Evolutionary conservation across 2,329 filamentous ascomycete genomes (phyloP).

Genomic region (Aspergillus sp.): DNA sequence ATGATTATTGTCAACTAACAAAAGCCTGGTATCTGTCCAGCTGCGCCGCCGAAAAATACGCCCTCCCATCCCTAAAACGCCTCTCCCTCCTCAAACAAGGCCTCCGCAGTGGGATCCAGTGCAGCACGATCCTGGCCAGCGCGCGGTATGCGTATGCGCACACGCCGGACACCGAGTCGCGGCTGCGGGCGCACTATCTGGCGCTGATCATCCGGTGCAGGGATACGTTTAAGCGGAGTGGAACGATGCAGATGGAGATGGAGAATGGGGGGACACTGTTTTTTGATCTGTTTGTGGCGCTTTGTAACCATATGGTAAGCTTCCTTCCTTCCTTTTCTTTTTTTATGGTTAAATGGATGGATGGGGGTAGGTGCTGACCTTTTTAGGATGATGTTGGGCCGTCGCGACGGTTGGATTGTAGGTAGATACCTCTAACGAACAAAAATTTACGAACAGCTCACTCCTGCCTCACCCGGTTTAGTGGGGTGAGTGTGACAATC

Average conservation of each 20-base stretch:
- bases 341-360: slow-evolving; percentile 8
- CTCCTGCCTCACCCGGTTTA: too few species aligned
- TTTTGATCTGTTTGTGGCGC: slow-evolving; percentile 87
- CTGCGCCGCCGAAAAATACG: slow-evolving; percentile 77
- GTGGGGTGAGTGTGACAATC: too few species aligned
- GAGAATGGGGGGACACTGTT: slow-evolving; percentile 77
- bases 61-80: slow-evolving; percentile 73
- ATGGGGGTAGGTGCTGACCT: too few species aligned
- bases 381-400: too few species aligned
- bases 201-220: slow-evolving; percentile 84
- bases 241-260: slow-evolving; percentile 95
- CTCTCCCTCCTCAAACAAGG: slow-evolving; percentile 82
- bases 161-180: slow-evolving; percentile 84
- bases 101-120: slow-evolving; percentile 73
- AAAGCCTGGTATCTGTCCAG: too few species aligned
- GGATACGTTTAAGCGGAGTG: slow-evolving; percentile 82
- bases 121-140: slow-evolving; percentile 73
- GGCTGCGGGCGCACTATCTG: slow-evolving; percentile 80
- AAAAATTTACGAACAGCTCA: too few species aligned
- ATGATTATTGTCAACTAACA: too few species aligned
- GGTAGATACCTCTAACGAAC: too few species aligned
- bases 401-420: too few species aligned
- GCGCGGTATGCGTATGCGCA: slow-evolving; percentile 85
- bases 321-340: slow-evolving; percentile 2
- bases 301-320: slow-evolving; percentile 80